Base-by-base conservation (phyloP, 2,329 filamentous ascomycete genomes). In the Fusarium ambrosium region DNA sequence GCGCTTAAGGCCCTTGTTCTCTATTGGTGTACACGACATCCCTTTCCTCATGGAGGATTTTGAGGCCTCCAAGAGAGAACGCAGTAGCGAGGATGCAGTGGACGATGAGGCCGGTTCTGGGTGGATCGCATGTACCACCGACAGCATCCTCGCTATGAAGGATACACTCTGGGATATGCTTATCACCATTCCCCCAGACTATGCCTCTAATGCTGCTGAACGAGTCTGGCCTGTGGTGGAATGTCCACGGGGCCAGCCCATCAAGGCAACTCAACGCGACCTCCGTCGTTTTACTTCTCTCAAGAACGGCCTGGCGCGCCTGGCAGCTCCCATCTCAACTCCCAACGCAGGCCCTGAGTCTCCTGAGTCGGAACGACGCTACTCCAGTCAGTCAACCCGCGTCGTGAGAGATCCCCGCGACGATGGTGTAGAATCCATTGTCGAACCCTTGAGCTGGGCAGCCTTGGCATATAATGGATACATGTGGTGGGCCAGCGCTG, bases 111-210 rank as follows among this genome's bases (percentile, higher is more conserved):
- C 84, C 27, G 87, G 87, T 36, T 84, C 88, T 16, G 94, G 95
- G 43, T 99, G 95, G 95, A 92, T 98, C 69, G 97, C 96, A 14
- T 98, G 95, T 82, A 98, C 96, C 4, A 98, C 96, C 2, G 97
- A 99, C 84, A 96, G 94, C 79, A 97, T 99, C 68, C 88, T 99
- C 16, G 92, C 91, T 56, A 93, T 94, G 83, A 98, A 98, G 85
- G 90, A 92, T 61, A 90, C 93, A 3, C 89, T 99, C 3, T 98
- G 95, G 87, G 97, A 99, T 81, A 88, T 98, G 77, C 89, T 98
- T 43, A 92, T 98, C 70, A 94, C 94, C 64, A 89, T 98, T 79
- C 94, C 95, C 1, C 88, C 91, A 1, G 82, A 88, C 7, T 86
- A 92, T 77, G 84, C 90, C 4, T 85, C 89, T 63, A 85, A 90